These are phyloP conservation scores for Fusarium poae DNA, from an alignment of 2,329 filamentous ascomycete genomes.

Conservation along the genomic window DNA sequence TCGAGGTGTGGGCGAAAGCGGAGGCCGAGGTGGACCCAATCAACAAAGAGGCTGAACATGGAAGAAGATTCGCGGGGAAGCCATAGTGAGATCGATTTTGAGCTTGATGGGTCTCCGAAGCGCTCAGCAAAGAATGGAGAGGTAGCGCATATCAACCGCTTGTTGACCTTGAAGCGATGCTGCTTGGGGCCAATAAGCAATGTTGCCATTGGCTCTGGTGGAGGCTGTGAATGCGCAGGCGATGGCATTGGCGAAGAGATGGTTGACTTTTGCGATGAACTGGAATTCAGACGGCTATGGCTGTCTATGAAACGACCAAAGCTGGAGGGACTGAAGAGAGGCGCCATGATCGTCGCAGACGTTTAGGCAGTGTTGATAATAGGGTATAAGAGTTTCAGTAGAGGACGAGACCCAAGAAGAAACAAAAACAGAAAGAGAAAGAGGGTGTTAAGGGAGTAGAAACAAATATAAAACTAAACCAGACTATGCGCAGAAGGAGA, in stretches of 20 bases:
- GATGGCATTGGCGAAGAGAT: constrained; percentile 37
- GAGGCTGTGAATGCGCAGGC: constrained; percentile 41
- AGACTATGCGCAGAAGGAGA: constrained; percentile 27
- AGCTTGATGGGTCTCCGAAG: constrained; percentile 54
- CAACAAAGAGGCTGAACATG: constrained; percentile 67
- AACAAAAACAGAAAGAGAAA: constrained; percentile 27
- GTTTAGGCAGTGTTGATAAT: constrained; percentile 17
- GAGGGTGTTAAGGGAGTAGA: constrained; percentile 34
- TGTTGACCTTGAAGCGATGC: constrained; percentile 59
- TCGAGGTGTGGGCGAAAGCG: constrained; percentile 61
- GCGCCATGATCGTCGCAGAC: constrained; percentile 38
- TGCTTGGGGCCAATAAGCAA: constrained; percentile 60
- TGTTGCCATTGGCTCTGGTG: constrained; percentile 50
- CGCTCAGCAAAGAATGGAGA: constrained; percentile 64
- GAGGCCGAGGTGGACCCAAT: constrained; percentile 64
- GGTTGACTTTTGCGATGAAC: constrained; percentile 42
- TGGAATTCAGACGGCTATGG: constrained; percentile 24
- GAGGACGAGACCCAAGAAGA: constrained; percentile 37
- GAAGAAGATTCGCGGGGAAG: constrained; percentile 62
- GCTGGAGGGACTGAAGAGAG: constrained; percentile 43
- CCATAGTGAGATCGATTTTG: constrained; percentile 54
- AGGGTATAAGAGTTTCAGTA: constrained; percentile 26
- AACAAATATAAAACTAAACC: constrained; percentile 34
- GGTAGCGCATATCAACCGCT: constrained; percentile 60
- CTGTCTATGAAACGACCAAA: constrained; percentile 43